Conservation (phyloP, 2,329 filamentous ascomycete genomes). For the Septoria petroselini region DNA sequence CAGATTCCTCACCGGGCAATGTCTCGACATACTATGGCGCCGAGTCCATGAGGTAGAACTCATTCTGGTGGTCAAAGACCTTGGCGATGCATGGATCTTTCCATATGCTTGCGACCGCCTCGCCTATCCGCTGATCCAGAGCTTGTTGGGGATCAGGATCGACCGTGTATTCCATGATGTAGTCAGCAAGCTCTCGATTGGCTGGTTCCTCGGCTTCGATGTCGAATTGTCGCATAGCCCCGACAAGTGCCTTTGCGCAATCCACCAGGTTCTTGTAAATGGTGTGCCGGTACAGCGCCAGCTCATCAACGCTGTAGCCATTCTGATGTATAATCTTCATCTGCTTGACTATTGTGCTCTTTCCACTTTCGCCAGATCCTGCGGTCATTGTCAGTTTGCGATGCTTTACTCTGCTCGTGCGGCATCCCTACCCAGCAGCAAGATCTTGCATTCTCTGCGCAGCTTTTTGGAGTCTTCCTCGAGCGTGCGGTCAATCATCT, state of each 20-base stretch:
- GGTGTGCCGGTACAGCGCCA: slow-evolving; percentile 89
- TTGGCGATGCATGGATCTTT: slow-evolving; percentile 77
- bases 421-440: slow-evolving; percentile 72
- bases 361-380: slow-evolving; percentile 98
- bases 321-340: slow-evolving; percentile 99
- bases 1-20: slow-evolving; percentile 8
- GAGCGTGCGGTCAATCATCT: slow-evolving; percentile 88
- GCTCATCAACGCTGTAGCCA: slow-evolving; percentile 90
- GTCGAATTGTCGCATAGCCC: slow-evolving; percentile 86
- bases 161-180: slow-evolving; percentile 80
- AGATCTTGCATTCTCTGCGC: slow-evolving; percentile 97
- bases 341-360: slow-evolving; percentile 99
- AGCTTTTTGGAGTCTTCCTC: slow-evolving; percentile 92
- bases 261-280: slow-evolving; percentile 98
- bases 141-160: slow-evolving; percentile 85
- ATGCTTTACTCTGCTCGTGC: neutral
- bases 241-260: slow-evolving; percentile 89
- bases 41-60: slow-evolving; percentile 99
- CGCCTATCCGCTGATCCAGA: slow-evolving; percentile 75
- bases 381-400: slow-evolving; percentile 20
- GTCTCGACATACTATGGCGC: slow-evolving; percentile 72
- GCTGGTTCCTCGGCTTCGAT: slow-evolving; percentile 71
- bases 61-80: slow-evolving; percentile 88
- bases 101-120: slow-evolving; percentile 85
- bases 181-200: slow-evolving; percentile 72